phyloP scores from a whole-genome alignment of 805 yeast genomes.

The Tetrapisispora arboricola region DNA sequence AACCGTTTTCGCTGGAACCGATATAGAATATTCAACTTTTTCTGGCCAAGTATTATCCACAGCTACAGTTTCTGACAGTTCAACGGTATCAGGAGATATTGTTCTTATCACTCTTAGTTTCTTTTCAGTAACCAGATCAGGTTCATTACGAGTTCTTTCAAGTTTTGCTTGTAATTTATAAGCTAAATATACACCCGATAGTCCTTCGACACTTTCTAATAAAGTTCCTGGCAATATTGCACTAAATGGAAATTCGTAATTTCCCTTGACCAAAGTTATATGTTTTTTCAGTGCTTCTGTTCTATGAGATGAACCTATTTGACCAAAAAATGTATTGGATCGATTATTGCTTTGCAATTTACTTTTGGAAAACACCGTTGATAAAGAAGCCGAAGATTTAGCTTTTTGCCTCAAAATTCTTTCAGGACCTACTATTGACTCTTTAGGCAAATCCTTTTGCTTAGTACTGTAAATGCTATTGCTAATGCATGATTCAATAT shows the following conservation, averaged over 20 bases:
- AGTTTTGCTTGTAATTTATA: slow-evolving; percentile 70
- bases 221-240: slow-evolving; percentile 74
- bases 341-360: slow-evolving; percentile 12
- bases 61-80: slow-evolving; percentile 81
- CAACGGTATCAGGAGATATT: slow-evolving; percentile 75
- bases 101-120: slow-evolving; percentile 79
- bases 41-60: slow-evolving; percentile 94
- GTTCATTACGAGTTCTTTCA: slow-evolving; percentile 71
- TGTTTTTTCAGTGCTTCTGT: background rate
- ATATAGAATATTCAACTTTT: slow-evolving; percentile 81
- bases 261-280: slow-evolving; percentile 37
- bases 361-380: slow-evolving; percentile 19
- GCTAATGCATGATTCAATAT: slow-evolving; percentile 35
- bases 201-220: slow-evolving; percentile 83
- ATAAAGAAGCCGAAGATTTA: slow-evolving; percentile 12
- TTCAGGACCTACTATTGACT: background rate
- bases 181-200: slow-evolving; percentile 64
- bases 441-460: slow-evolving; percentile 8
- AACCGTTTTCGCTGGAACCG: slow-evolving; percentile 77
- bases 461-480: slow-evolving; percentile 20
- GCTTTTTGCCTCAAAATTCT: background rate
- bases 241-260: slow-evolving; percentile 84
- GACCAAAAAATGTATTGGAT: slow-evolving; percentile 32
- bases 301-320: slow-evolving; percentile 36
- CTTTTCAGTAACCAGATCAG: slow-evolving; percentile 53